Percentiles rank a stretch among this genome's conserved stretches.
Conservation (phyloP, 2,329 filamentous ascomycete species). For the Arthrobotrys conoides region DNA sequence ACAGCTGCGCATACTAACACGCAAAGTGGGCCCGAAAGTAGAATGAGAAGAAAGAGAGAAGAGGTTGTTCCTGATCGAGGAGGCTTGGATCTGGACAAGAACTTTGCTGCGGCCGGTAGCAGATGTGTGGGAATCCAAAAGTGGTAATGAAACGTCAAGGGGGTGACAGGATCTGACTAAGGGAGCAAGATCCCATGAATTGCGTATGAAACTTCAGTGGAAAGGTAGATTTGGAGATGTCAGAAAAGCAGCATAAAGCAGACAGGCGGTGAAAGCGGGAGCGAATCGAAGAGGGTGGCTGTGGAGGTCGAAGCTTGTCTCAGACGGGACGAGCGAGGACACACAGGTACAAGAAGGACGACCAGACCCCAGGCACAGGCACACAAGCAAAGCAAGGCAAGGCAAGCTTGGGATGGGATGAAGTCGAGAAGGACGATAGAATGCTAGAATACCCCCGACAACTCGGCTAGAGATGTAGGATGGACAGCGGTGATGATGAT, state of each 20-base stretch:
- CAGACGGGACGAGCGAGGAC: constrained; percentile 32
- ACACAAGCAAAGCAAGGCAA: constrained; percentile 1
- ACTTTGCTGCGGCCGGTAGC: constrained; percentile 50
- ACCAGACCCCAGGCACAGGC: constrained; percentile 12
- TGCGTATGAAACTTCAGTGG: constrained; percentile 48
- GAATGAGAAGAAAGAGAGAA: constrained; percentile 7
- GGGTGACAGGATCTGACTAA: constrained; percentile 57
- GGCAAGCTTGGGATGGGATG: constrained; percentile 15
- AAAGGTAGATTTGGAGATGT: constrained; percentile 25
- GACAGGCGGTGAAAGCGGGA: constrained; percentile 47
- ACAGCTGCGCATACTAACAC: constrained; percentile 49
- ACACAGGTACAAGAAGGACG: not conserved
- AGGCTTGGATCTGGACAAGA: constrained; percentile 57
- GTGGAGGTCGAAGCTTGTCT: constrained; percentile 46
- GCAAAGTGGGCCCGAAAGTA: constrained; percentile 32
- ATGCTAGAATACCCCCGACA: constrained; percentile 22
- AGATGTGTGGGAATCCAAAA: constrained; percentile 51
- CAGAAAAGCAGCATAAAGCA: constrained; percentile 29
- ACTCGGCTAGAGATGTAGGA: constrained; percentile 44
- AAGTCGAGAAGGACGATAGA: constrained; percentile 17
- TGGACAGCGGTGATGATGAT: constrained; percentile 32
- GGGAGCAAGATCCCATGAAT: constrained; percentile 29
- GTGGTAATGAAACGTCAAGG: constrained; percentile 60
- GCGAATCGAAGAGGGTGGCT: constrained; percentile 44
- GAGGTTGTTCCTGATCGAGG: constrained; percentile 39